Base-by-base conservation (phyloP, 2,329 filamentous ascomycete genomes). In the Didymella sp. region DNA sequence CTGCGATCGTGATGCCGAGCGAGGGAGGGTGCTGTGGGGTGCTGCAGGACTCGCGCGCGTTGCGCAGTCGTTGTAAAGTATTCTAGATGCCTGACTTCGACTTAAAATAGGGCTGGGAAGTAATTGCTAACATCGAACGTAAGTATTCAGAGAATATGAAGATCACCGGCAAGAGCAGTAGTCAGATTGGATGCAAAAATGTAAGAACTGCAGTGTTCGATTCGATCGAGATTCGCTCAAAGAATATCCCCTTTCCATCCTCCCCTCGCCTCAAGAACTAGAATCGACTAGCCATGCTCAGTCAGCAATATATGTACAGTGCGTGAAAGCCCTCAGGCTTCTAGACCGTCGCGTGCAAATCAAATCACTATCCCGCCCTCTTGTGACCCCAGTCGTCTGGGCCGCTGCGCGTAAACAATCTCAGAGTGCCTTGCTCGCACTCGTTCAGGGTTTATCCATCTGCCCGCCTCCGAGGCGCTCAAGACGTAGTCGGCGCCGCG, bases 251-350 rank as follows among this genome's bases (percentile, higher is more conserved):
- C 35, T 13, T 21, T 22, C 35, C 22, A 35, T 35, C 3, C 24
- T n/a, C 24, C 19, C 44, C 38, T 11, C 46, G 15, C 38, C 40
- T 27, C 13, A n/a, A 11, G 9, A 24, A 21, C n/a, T 28, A 37
- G 13, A 24, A 28, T 6, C 12, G 22, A 37, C 48, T 49, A 25
- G 28, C 35, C 21, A 46, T 57, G 37, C 48, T 37, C 44, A 45
- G 25, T 38, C 49, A 45, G 55, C 49, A 58, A 53, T 58, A 58
- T 58, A 58, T 58, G 40, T 58, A 58, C 55, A 58, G 27, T 48
- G 27, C 49, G 43, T 31, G 21, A 49, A 35, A 40, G 37, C 53
- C 41, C 33, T 44, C 12, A 5, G 35, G 35, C 46, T 24, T 45
- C 17, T 28, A 25, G 15, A 21, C 46, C 31, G 17, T 50, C 52